Evolutionary conservation across 106 monocot species (phyloP).

Genomic region (Phalaenopsis aphrodite): DNA sequence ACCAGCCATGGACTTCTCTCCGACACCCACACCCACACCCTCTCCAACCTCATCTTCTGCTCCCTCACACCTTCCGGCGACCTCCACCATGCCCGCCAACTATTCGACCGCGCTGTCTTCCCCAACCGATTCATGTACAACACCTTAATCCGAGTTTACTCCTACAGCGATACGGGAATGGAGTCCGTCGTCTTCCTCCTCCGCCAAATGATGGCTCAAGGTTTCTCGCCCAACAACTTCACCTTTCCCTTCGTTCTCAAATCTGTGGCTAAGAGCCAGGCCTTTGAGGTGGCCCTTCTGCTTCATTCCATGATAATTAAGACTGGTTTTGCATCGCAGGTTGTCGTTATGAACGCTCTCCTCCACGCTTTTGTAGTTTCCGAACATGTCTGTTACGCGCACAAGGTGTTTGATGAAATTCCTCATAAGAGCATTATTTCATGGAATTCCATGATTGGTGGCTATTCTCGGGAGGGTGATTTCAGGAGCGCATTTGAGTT

Average conservation of each 20-base stretch:
- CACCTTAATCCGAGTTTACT: conserved; percentile 45
- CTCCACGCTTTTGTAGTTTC: conserved; percentile 32
- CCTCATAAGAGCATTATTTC: conserved; percentile 41
- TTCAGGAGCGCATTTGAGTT: conserved; percentile 18
- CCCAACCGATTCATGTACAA: conserved; percentile 64
- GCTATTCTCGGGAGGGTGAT: conserved; percentile 41
- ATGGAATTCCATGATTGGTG: conserved; percentile 69
- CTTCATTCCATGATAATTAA: conserved; percentile 39
- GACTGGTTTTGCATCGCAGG: conserved; percentile 50
- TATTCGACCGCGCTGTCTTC: conserved; percentile 26
- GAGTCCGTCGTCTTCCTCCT: conserved; percentile 44
- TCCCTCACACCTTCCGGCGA: conserved; percentile 26
- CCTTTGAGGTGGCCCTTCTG: conserved; percentile 4
- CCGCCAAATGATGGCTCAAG: conserved; percentile 33
- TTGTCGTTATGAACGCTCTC: conserved; percentile 63
- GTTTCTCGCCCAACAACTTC: conserved; percentile 52
- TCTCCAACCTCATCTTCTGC: conserved; percentile 35
- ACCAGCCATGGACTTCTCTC: conserved; percentile 8
- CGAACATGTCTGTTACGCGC: conserved; percentile 15
- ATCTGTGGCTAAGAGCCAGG: conserved; percentile 20
- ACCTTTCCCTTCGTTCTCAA: conserved; percentile 71
- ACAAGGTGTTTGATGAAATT: conserved; percentile 54
- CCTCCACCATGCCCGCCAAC: conserved; percentile 29
- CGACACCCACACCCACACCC: not conserved
- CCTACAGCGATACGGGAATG: conserved; percentile 11